phyloP scores from a whole-genome alignment of 441 rosid species.

The Erodium texanum region DNA sequence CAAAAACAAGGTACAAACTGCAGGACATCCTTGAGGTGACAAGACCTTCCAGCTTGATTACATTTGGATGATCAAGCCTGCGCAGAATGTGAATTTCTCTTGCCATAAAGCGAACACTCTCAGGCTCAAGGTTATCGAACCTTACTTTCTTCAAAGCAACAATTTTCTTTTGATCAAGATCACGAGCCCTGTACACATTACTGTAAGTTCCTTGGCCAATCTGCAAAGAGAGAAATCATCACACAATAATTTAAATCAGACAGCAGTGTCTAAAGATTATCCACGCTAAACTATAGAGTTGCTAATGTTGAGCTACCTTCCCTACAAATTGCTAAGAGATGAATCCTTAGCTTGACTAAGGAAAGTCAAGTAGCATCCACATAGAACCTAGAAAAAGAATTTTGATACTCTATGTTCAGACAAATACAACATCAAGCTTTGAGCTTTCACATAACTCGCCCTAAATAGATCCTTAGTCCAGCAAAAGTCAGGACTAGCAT shows the following conservation, averaged over 20 bases:
- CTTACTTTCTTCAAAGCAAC: constrained; percentile 97
- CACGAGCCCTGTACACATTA: constrained; percentile 92
- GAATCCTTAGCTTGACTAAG: background rate
- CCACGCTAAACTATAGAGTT: background rate
- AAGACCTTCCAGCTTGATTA: constrained; percentile 87
- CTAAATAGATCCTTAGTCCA: background rate
- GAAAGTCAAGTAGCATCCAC: background rate
- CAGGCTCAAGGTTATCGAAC: constrained; percentile 94
- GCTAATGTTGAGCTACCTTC: background rate
- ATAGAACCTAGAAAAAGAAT: background rate
- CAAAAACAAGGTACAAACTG: constrained; percentile 88
- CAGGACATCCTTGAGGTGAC: constrained; percentile 99
- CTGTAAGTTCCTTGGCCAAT: constrained; percentile 99
- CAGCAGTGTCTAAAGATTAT: background rate
- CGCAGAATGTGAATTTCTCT: constrained; percentile 93
- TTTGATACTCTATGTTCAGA: background rate
- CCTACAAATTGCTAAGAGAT: background rate
- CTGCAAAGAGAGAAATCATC: constrained; percentile 36
- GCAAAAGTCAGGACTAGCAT: background rate
- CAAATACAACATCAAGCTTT: background rate
- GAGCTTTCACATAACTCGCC: background rate
- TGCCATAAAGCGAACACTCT: constrained; percentile 97
- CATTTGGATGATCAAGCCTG: constrained; percentile 87
- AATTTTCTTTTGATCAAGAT: constrained; percentile 79
- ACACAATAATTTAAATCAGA: constrained; percentile 10